phyloP scores from a whole-genome alignment of 2,329 filamentous ascomycete species.

The Aspergillus sp. region DNA sequence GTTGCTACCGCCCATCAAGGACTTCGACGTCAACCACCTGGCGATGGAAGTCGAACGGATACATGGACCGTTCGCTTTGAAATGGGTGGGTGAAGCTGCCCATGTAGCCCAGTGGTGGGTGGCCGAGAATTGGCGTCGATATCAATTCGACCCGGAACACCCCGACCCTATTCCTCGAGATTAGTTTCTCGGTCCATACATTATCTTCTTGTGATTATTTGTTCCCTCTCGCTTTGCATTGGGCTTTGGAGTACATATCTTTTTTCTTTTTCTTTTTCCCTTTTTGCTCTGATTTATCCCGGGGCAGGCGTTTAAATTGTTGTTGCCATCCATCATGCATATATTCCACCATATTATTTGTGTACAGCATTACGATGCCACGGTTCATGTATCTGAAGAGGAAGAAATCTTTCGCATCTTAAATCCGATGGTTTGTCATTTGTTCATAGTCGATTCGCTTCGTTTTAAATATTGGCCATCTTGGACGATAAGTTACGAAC shows the following conservation, averaged over 20 bases:
- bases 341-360: neutral
- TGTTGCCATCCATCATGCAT: neutral
- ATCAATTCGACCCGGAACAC: conserved; percentile 7
- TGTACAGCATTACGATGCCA: neutral
- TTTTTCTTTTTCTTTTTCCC: neutral
- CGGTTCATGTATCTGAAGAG: neutral
- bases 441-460: neutral
- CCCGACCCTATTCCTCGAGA: neutral
- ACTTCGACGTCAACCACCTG: conserved; percentile 18
- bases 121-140: conserved; percentile 23
- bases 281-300: neutral
- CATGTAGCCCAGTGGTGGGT: conserved; percentile 25
- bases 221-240: neutral
- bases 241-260: neutral
- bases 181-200: neutral
- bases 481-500: neutral
- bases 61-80: conserved; percentile 14
- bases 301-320: neutral
- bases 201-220: neutral
- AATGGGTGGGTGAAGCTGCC: conserved; percentile 20
- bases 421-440: neutral
- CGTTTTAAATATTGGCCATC: neutral
- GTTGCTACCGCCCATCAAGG: conserved; percentile 11
- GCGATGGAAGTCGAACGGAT: conserved; percentile 10
- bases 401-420: neutral